Conservation (phyloP, 192 early-diverging fungal species). For the Chytriomyces sp. region DNA sequence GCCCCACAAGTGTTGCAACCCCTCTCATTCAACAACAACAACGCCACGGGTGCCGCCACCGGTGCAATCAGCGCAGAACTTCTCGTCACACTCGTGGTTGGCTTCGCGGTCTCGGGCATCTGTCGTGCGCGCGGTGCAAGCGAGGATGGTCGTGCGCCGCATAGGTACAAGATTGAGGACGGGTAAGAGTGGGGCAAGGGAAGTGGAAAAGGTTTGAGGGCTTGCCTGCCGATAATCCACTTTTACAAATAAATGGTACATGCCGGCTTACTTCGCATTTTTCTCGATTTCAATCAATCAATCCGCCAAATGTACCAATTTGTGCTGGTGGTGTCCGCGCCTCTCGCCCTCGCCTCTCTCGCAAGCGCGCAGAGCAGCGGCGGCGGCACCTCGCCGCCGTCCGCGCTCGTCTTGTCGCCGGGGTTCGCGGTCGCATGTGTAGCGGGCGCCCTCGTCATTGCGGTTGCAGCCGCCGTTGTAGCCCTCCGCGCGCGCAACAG, state of each 20-base stretch:
- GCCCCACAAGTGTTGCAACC: too few species aligned
- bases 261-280: too few species aligned
- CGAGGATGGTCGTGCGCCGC: too few species aligned
- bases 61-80: neutral
- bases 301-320: neutral
- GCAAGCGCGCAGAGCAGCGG: neutral
- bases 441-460: neutral
- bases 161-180: neutral
- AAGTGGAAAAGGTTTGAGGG: neutral
- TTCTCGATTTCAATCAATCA: too few species aligned
- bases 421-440: too few species aligned
- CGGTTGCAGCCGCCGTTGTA: neutral
- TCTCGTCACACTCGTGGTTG: neutral
- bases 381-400: neutral
- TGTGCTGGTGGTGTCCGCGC: neutral
- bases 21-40: too few species aligned
- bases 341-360: neutral
- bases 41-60: neutral
- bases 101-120: neutral
- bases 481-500: neutral
- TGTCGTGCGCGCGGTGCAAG: too few species aligned
- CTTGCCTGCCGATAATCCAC: neutral
- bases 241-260: neutral
- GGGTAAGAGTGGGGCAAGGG: neutral
- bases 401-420: neutral